Evolutionary conservation across 441 rosid species (phyloP).

Genomic region (Populus trichocarpa): DNA sequence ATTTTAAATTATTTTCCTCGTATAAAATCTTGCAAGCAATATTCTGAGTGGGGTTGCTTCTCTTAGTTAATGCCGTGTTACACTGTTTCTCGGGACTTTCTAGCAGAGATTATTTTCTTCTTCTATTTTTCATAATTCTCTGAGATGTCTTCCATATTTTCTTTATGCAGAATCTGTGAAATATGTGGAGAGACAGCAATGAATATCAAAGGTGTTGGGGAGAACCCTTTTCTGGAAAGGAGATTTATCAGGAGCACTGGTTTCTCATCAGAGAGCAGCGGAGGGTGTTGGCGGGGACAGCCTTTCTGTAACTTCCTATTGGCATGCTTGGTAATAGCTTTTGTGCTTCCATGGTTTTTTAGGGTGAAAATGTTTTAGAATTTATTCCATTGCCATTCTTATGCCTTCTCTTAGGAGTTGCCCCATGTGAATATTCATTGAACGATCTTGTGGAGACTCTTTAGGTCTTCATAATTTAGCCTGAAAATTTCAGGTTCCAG

Average conservation of each 20-base stretch:
- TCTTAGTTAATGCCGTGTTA: no score
- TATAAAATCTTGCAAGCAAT: background rate
- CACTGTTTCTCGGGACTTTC: background rate
- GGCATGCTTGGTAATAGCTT: conserved; percentile 67
- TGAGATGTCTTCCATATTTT: background rate
- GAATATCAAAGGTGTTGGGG: conserved; percentile 44
- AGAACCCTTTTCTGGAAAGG: conserved; percentile 41
- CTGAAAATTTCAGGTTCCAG: background rate
- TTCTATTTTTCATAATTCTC: background rate
- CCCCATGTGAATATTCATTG: background rate
- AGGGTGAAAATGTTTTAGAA: conserved; percentile 51
- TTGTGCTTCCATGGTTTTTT: conserved; percentile 70
- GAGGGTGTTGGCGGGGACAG: conserved; percentile 57
- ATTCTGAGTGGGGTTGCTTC: background rate
- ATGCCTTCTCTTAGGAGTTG: background rate
- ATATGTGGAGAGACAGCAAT: conserved; percentile 57
- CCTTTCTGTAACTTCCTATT: conserved; percentile 69
- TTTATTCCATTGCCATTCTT: conserved; percentile 1
- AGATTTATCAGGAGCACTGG: conserved; percentile 18
- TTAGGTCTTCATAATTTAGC: background rate
- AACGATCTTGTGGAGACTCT: background rate
- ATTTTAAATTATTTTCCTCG: background rate
- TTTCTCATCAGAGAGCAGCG: conserved; percentile 21
- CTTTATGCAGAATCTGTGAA: conserved; percentile 50
- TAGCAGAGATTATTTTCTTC: background rate